Conservation (phyloP, 129 eudicot species). For the Escallonia rubra region DNA sequence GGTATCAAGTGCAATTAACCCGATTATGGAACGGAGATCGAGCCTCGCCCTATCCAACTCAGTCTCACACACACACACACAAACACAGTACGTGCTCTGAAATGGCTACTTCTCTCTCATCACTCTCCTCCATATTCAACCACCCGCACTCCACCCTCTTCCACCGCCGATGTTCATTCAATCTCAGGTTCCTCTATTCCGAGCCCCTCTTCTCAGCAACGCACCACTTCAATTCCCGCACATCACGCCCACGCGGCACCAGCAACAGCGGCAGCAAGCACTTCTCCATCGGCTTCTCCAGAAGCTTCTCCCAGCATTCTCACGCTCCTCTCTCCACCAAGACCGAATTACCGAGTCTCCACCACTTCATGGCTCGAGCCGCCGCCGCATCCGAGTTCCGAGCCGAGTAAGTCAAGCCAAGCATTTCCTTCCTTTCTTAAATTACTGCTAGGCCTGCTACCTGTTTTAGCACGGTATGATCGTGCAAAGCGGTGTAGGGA, state of each 20-base stretch:
- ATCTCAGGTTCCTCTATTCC: background rate
- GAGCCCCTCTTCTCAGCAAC: background rate
- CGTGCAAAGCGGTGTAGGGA: too few relatives aligned
- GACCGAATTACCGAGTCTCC: constrained; percentile 11
- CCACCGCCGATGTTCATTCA: constrained; percentile 4
- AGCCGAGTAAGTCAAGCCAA: background rate
- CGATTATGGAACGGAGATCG: too few relatives aligned
- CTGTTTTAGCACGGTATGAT: too few relatives aligned
- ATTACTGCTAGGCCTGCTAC: too few relatives aligned
- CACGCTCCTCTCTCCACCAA: background rate
- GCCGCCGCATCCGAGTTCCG: constrained; percentile 10
- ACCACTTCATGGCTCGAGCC: constrained; percentile 16
- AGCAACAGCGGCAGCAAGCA: too few relatives aligned
- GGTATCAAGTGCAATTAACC: too few relatives aligned
- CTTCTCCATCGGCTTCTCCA: constrained; percentile 13
- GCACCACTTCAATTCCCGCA: background rate
- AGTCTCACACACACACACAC: too few relatives aligned
- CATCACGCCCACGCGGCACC: constrained; percentile 1
- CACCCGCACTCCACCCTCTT: constrained; percentile 2
- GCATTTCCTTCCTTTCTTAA: too few relatives aligned
- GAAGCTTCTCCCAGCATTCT: background rate
- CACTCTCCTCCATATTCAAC: constrained; percentile 15
- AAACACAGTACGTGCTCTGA: too few relatives aligned
- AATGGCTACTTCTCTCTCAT: constrained; percentile 12
- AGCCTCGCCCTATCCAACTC: too few relatives aligned